These are phyloP conservation scores for Penicillium sp. DNA, from an alignment of 2,329 filamentous ascomycete genomes.

Conservation along the genomic window DNA sequence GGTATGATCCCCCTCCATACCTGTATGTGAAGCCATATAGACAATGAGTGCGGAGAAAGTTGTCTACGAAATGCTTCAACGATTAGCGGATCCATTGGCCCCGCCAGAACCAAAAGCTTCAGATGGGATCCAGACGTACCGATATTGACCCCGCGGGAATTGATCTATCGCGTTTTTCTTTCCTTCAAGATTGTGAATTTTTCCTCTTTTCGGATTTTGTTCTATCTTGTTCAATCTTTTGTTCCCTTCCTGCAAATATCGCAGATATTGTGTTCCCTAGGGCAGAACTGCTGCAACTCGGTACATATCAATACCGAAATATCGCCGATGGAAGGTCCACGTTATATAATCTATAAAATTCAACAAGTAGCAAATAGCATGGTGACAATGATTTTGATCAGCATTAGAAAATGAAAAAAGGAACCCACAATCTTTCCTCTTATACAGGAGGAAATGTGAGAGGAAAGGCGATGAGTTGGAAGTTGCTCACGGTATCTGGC, in stretches of 20 bases:
- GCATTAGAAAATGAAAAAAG: background rate
- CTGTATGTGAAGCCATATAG: conserved; percentile 6
- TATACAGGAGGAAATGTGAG: background rate
- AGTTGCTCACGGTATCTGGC: conserved; percentile 2
- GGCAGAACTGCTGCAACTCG: background rate
- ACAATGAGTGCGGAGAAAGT: background rate
- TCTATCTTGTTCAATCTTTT: background rate
- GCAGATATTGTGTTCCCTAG: background rate
- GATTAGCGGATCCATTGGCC: background rate
- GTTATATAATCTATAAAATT: background rate
- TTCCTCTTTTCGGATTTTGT: background rate
- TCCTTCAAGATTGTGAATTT: background rate
- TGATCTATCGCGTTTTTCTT: too few species aligned
- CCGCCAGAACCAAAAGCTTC: background rate
- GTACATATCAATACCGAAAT: conserved; percentile 4
- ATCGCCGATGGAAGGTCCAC: background rate
- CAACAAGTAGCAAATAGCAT: background rate
- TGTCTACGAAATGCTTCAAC: background rate
- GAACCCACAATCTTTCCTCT: background rate
- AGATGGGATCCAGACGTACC: background rate
- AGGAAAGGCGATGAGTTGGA: background rate
- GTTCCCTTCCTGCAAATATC: background rate
- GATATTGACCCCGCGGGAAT: background rate
- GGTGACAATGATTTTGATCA: background rate
- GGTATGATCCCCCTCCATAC: conserved; percentile 13